These are phyloP conservation scores for Toxoplasma gondii DNA, from an alignment of 169 alveolate genomes.

Conservation along the genomic window DNA sequence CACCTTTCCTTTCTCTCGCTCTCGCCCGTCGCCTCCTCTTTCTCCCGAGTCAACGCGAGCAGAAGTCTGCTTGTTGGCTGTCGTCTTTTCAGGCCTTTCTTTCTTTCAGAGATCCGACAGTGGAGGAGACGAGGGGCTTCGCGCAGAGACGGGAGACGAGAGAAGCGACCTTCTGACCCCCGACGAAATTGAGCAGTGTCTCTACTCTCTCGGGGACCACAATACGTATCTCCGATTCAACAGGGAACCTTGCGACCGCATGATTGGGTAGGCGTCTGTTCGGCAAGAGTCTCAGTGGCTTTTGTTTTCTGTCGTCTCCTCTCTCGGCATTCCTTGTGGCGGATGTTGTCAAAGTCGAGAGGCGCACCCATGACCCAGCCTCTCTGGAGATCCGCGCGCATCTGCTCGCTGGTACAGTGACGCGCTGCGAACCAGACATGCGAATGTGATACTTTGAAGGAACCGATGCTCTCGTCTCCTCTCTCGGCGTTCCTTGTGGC, in stretches of 20 bases:
- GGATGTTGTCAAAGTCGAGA: too few species aligned
- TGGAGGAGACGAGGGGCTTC: slow-evolving; percentile 1
- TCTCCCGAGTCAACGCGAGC: neutral
- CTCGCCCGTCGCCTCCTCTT: neutral
- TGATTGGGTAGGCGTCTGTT: slow-evolving; percentile 74
- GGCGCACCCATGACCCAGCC: too few species aligned
- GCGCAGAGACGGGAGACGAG: neutral
- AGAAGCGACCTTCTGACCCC: slow-evolving; percentile 69
- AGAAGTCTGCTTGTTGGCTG: neutral
- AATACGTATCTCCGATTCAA: slow-evolving; percentile 84
- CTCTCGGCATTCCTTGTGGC: neutral
- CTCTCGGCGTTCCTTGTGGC: too few species aligned
- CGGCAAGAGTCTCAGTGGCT: neutral
- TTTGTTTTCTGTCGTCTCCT: neutral
- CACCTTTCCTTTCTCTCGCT: neutral
- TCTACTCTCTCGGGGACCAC: slow-evolving; percentile 91
- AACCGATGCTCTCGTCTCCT: too few species aligned
- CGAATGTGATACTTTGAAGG: too few species aligned
- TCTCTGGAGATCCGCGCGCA: too few species aligned
- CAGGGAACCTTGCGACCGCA: slow-evolving; percentile 84
- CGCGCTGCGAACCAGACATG: too few species aligned
- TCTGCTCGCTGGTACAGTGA: too few species aligned
- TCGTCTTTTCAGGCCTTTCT: neutral
- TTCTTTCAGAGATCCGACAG: slow-evolving; percentile 30
- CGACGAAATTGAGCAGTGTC: slow-evolving; percentile 91